Conservation (phyloP, 2,329 filamentous ascomycete genomes). For the Lachnellula occidentalis region DNA sequence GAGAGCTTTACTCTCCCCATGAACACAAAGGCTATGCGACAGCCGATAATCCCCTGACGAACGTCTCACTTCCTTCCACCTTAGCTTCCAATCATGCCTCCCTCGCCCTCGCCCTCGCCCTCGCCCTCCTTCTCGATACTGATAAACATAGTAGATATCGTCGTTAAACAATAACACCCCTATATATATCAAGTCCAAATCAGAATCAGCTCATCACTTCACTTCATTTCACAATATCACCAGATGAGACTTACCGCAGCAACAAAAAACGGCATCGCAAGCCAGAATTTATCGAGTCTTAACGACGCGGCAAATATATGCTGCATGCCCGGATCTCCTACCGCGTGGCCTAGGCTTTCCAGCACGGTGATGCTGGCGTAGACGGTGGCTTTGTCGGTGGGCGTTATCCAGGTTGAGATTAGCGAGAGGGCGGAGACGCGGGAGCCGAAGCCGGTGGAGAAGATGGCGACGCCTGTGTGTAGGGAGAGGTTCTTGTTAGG, state of each 20-base stretch:
- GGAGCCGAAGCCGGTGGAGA: slow-evolving; percentile 28
- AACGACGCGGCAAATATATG: slow-evolving; percentile 27
- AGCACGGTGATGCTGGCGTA: slow-evolving; percentile 28
- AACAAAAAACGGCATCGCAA: slow-evolving; percentile 28
- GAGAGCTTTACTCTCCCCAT: no score
- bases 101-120: no score
- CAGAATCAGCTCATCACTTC: no score
- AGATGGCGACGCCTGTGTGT: slow-evolving; percentile 24
- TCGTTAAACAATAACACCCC: no score
- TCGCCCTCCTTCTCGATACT: no score
- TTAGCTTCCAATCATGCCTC: no score
- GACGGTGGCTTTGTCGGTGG: slow-evolving; percentile 23
- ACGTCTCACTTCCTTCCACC: no score
- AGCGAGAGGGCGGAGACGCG: slow-evolving; percentile 27
- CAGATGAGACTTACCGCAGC: slow-evolving; percentile 22
- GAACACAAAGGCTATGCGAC: no score
- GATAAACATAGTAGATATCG: no score
- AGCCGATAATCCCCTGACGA: no score
- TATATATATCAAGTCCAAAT: no score
- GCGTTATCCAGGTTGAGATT: slow-evolving; percentile 25
- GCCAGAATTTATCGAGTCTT: slow-evolving; percentile 21
- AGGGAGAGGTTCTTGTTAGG: not conserved
- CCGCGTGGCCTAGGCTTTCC: slow-evolving; percentile 28
- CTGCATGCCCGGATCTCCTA: slow-evolving; percentile 28
- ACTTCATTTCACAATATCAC: no score